Conservation (phyloP, 1,139 yeast genomes). For the Blastobotrys arbuscula region DNA sequence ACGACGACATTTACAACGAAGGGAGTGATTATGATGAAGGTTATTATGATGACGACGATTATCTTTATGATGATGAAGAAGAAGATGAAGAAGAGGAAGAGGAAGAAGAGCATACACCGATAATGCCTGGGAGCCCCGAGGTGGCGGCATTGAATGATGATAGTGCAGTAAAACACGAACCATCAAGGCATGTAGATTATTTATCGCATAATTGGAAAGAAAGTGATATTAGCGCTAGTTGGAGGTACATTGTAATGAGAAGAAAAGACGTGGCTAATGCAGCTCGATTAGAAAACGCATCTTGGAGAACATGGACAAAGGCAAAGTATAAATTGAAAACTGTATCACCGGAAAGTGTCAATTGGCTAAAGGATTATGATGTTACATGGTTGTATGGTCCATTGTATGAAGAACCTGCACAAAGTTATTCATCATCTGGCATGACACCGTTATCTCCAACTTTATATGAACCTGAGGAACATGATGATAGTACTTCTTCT, state of each 20-base stretch:
- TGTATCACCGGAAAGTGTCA: constrained; percentile 68
- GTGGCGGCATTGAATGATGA: constrained; percentile 58
- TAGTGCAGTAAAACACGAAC: constrained; percentile 71
- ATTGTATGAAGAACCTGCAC: constrained; percentile 46
- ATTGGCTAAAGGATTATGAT: constrained; percentile 79
- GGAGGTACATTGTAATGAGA: constrained; percentile 86
- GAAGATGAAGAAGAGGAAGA: neutral
- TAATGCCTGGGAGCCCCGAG: constrained; percentile 32
- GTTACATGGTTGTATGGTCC: constrained; percentile 91
- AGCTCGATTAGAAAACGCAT: constrained; percentile 73
- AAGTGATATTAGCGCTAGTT: constrained; percentile 82
- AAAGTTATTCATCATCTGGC: constrained; percentile 25
- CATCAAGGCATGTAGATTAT: constrained; percentile 88
- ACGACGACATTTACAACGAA: neutral
- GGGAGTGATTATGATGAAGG: neutral
- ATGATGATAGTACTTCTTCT: constrained; percentile 5
- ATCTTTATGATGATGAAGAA: neutral
- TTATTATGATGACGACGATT: neutral
- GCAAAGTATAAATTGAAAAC: constrained; percentile 65
- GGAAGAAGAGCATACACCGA: constrained; percentile 1
- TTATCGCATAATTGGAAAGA: constrained; percentile 95
- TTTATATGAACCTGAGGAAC: constrained; percentile 12
- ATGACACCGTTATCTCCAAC: constrained; percentile 13
- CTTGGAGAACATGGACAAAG: constrained; percentile 89
- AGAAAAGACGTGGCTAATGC: constrained; percentile 55